Conservation (phyloP, 495 filamentous ascomycete genomes). For the Penicillium alfredii region DNA sequence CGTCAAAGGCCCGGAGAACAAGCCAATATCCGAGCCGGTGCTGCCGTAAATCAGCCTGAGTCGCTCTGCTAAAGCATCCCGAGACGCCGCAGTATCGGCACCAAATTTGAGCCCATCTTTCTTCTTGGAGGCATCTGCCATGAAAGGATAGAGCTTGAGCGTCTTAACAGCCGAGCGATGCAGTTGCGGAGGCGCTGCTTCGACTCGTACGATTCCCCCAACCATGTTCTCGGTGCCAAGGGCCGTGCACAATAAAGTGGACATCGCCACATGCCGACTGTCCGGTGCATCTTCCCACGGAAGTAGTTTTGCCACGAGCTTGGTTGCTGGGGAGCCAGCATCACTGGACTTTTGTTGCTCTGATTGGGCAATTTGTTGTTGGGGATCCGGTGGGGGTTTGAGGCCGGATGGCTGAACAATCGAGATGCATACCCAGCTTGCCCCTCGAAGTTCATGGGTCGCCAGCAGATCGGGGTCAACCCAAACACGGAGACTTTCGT, state of each 20-base stretch:
- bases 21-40: slow-evolving; percentile 37
- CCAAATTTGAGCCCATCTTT: slow-evolving; percentile 76
- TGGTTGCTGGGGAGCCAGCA: slow-evolving; percentile 56
- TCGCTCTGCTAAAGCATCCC: slow-evolving; percentile 57
- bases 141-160: slow-evolving; percentile 77
- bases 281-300: slow-evolving; percentile 87
- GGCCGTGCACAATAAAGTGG: slow-evolving; percentile 63
- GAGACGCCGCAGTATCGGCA: slow-evolving; percentile 70
- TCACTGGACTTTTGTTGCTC: slow-evolving; percentile 48
- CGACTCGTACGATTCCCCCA: slow-evolving; percentile 81
- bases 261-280: slow-evolving; percentile 68
- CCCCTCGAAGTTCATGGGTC: slow-evolving; percentile 61
- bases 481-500: slow-evolving; percentile 73
- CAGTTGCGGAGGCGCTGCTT: slow-evolving; percentile 60
- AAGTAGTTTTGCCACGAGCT: slow-evolving; percentile 66
- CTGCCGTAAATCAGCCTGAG: slow-evolving; percentile 43
- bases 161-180: slow-evolving; percentile 46
- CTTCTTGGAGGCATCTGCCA: slow-evolving; percentile 44
- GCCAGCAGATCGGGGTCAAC: slow-evolving; percentile 69
- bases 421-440: slow-evolving; percentile 66
- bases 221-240: slow-evolving; percentile 67
- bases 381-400: slow-evolving; percentile 67
- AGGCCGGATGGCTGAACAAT: slow-evolving; percentile 75
- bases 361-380: slow-evolving; percentile 58
- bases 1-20: slow-evolving; percentile 83